Base-by-base conservation (phyloP, 2,329 filamentous ascomycete species). In the Leptographium flavum region DNA sequence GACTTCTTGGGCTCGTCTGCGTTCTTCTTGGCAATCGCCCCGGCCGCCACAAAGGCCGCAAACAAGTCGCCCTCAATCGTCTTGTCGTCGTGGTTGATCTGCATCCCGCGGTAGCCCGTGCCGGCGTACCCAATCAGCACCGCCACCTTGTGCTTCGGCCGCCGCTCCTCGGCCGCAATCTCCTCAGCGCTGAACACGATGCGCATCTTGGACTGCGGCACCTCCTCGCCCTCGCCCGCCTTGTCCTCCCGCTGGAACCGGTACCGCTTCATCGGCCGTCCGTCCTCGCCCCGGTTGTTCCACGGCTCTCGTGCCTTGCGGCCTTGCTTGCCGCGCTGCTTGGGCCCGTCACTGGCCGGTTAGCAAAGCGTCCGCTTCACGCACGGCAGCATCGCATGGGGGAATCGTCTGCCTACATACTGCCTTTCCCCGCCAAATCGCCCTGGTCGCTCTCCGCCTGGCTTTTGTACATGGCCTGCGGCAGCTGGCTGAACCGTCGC, bases 51-150 rank as follows among this genome's bases (percentile, higher is more conserved):
- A 55, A 98, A 90, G 3, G 92, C 92, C 28, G 79, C 76, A 66
- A 98, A 98, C 3, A 98, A 69, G 55, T 98, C 92, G 37, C 90
- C 85, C 66, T 98, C 92, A 52, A 98, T 96, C 0, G 90, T 98
- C 66, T 87, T 88, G 58, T 94, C 80, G 52, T 79, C 66, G 55
- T 71, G 71, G 60, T 81, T 80, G 59, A 98, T 83, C 66, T 98
- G 92, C 81, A 98, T 93, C 56, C 92, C 92, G 65, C 87, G 88
- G 70, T 98, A 98, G 15, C 92, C 92, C 10, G 87, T 94, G 42
- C 92, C 92, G 6, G 88, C 87, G 63, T 98, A 98, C 15, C 92
- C 92, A 55, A 98, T 81, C 69, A 96, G 69, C 28, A 98, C 87
- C 35, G 90, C 92, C 42, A 95, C 90, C 68, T 98, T 98, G 63